Percentiles rank a stretch among this genome's conserved stretches.
Evolutionary conservation across 495 filamentous ascomycete species (phyloP).

Genomic region (Poronia punctata): DNA sequence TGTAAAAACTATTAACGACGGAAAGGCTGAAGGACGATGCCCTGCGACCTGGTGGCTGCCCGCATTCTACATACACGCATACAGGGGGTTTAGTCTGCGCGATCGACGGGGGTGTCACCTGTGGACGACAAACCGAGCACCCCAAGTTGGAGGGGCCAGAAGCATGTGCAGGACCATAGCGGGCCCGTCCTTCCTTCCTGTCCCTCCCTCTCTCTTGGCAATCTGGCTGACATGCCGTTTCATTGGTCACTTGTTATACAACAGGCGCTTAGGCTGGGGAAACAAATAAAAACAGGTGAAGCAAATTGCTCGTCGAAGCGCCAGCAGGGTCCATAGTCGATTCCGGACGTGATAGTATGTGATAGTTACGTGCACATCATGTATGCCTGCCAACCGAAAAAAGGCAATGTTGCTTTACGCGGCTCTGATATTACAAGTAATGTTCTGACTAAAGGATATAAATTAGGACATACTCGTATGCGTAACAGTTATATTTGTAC

Average conservation of each 20-base stretch:
- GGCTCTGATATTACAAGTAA: no score
- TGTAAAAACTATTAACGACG: no score
- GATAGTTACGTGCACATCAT: no score
- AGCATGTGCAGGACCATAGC: constrained; percentile 11
- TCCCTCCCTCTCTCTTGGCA: no score
- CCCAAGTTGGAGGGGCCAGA: not conserved
- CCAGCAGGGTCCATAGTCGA: constrained; percentile 21
- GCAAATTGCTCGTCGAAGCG: constrained; percentile 16
- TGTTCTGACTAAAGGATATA: no score
- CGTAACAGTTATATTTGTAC: no score
- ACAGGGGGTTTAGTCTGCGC: no score
- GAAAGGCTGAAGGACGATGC: no score
- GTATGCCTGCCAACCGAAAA: no score
- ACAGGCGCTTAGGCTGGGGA: constrained; percentile 20
- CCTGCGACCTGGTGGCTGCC: constrained; percentile 18
- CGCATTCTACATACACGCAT: constrained; percentile 1
- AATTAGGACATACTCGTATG: no score
- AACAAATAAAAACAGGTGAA: constrained; percentile 21
- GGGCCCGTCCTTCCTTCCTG: constrained; percentile 13
- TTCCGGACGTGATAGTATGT: constrained; percentile 9
- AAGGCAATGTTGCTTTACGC: no score
- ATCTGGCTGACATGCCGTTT: constrained; percentile 9
- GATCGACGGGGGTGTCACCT: constrained; percentile 4
- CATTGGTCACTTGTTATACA: constrained; percentile 13
- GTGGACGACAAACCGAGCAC: constrained; percentile 1